Percentiles rank a stretch among this genome's conserved stretches.
These are phyloP conservation scores for Volutella citrinella DNA, from an alignment of 2,329 filamentous ascomycete species.

Conservation along the genomic window DNA sequence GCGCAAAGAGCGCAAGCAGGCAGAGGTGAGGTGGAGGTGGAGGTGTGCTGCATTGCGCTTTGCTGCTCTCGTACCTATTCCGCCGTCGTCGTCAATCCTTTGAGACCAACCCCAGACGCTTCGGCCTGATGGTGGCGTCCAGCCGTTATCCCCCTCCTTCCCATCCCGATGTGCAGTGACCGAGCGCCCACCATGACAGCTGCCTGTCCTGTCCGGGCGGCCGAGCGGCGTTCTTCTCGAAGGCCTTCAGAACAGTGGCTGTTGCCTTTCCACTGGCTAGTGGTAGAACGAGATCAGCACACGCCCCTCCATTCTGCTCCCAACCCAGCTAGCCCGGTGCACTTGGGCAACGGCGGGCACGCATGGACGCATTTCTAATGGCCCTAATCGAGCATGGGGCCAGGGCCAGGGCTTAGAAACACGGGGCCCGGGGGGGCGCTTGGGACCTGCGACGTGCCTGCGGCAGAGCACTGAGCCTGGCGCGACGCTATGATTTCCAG, in stretches of 20 bases:
- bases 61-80: no score
- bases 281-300: no score
- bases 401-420: conserved; percentile 7
- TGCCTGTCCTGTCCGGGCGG: no score
- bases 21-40: conserved; percentile 7
- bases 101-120: conserved; percentile 6
- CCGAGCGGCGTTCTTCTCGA: no score
- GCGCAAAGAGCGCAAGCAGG: not conserved
- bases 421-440: conserved; percentile 7
- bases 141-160: conserved; percentile 3
- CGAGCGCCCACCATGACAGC: no score
- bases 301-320: no score
- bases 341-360: no score
- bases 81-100: no score
- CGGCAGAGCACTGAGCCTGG: conserved; percentile 9
- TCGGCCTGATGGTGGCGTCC: conserved; percentile 5
- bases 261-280: conserved; percentile 19
- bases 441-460: conserved; percentile 11
- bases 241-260: conserved; percentile 23
- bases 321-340: no score
- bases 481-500: conserved; percentile 2
- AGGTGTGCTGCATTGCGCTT: no score
- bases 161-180: no score
- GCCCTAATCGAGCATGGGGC: conserved; percentile 6
- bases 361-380: conserved; percentile 1